Evolutionary conservation across 768 basidiomycete species (phyloP).

Genomic region (Gloeostereum incarnatum): DNA sequence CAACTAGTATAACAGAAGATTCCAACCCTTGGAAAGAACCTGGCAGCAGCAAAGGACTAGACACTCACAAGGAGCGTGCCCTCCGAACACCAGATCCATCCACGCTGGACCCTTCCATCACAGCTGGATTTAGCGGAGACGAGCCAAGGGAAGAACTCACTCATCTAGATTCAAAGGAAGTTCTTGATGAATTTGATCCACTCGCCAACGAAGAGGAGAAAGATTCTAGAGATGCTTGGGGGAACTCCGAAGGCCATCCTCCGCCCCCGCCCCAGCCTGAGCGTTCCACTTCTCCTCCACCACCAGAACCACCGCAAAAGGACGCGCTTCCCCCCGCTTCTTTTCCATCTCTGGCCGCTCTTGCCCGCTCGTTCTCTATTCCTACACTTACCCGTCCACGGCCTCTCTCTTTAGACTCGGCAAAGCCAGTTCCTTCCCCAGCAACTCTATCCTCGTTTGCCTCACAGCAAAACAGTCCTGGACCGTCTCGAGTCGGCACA

Average conservation of each 20-base stretch:
- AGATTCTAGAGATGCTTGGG: constrained; percentile 59
- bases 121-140: constrained; percentile 20
- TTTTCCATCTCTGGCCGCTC: constrained; percentile 56
- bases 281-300: constrained; percentile 17
- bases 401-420: constrained; percentile 54
- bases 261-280: constrained; percentile 31
- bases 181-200: constrained; percentile 64
- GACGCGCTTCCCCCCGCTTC: constrained; percentile 17
- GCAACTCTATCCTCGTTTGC: constrained; percentile 46
- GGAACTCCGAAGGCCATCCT: constrained; percentile 49
- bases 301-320: constrained; percentile 27
- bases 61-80: constrained; percentile 9
- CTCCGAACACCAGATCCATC: constrained; percentile 34
- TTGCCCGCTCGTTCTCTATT: constrained; percentile 58
- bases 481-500: constrained; percentile 6
- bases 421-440: constrained; percentile 47
- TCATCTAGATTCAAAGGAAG: constrained; percentile 19
- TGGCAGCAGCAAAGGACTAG: too few species aligned
- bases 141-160: constrained; percentile 6
- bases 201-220: constrained; percentile 47
- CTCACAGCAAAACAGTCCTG: constrained; percentile 29
- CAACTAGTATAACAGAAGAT: too few species aligned
- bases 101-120: constrained; percentile 28
- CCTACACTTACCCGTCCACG: constrained; percentile 38
- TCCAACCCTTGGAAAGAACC: too few species aligned